These are phyloP conservation scores for Venturia oleaginea DNA, from an alignment of 2,329 filamentous ascomycete species.

Conservation along the genomic window DNA sequence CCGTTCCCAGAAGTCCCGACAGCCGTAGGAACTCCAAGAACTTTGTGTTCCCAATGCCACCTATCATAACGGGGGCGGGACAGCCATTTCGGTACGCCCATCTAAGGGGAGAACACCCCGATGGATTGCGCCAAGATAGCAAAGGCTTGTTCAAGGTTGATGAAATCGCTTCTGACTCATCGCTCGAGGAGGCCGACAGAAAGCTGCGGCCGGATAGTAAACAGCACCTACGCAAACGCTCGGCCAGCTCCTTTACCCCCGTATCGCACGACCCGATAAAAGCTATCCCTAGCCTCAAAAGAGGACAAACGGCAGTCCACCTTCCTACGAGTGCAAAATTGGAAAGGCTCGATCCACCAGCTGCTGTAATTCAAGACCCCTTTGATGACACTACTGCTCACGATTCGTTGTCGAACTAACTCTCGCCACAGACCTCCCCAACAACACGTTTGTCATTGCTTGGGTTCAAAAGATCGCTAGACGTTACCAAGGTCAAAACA, in stretches of 20 bases:
- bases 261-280: background rate
- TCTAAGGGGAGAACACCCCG: background rate
- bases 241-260: background rate
- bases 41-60: background rate
- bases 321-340: background rate
- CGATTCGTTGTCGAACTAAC: background rate
- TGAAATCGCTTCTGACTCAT: background rate
- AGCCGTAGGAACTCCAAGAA: background rate
- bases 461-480: background rate
- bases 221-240: background rate
- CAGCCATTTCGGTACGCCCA: background rate
- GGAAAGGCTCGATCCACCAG: background rate
- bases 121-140: background rate
- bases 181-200: background rate
- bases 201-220: background rate
- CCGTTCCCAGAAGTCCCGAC: background rate
- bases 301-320: background rate
- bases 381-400: background rate
- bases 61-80: background rate
- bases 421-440: background rate
- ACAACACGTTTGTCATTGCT: background rate
- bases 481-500: background rate
- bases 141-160: constrained; percentile 5
- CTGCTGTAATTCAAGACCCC: background rate
- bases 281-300: background rate